A percentile compares a stretch with the other conserved stretches of the same genome.
Conservation (phyloP, 129 eudicot species). For the Centella asiatica region DNA sequence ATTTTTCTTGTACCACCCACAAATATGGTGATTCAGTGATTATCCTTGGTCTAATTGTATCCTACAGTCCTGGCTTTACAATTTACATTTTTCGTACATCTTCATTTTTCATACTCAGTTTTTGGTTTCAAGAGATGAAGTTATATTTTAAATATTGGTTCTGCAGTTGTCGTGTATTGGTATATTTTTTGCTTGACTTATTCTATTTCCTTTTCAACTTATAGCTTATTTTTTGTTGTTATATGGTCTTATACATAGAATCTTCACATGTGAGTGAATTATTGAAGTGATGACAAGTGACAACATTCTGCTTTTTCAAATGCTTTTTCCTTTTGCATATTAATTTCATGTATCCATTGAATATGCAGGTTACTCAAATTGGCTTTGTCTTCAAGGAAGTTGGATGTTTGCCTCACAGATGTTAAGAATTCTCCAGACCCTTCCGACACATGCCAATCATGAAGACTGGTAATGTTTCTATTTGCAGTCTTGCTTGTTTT, state of each 20-base stretch:
- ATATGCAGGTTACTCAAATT: conserved; percentile 15
- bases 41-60: no score
- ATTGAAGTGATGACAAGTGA: neutral
- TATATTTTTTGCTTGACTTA: neutral
- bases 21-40: no score
- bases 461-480: conserved; percentile 29
- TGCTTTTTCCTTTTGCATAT: neutral
- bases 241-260: neutral
- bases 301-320: neutral
- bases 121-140: no score
- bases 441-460: conserved; percentile 27
- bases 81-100: no score
- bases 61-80: no score
- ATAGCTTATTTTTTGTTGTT: neutral
- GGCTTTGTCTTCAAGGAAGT: conserved; percentile 9
- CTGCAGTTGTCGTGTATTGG: no score
- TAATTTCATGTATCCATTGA: neutral
- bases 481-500: conserved; percentile 5
- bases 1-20: neutral
- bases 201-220: neutral
- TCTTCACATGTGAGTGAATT: neutral
- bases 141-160: no score
- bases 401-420: conserved; percentile 65
- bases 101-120: no score
- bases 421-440: conserved; percentile 42